These are phyloP conservation scores for Apocynum venetum DNA, from an alignment of 257 asterid species.

Conservation along the genomic window DNA sequence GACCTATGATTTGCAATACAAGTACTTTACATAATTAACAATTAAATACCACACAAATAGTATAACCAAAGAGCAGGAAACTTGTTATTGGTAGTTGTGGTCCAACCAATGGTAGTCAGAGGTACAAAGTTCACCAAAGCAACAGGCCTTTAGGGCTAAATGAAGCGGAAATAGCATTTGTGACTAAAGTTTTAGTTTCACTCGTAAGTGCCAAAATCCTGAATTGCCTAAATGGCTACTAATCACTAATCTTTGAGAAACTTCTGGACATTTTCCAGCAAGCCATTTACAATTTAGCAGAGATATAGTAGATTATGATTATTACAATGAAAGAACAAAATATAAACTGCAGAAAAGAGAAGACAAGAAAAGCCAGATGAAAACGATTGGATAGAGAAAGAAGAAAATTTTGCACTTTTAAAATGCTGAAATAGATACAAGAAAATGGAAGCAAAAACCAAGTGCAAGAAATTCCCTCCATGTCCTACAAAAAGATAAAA, in stretches of 20 bases:
- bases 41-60: neutral
- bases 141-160: neutral
- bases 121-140: neutral
- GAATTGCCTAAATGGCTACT: neutral
- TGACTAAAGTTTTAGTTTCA: neutral
- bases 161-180: neutral
- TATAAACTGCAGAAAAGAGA: neutral
- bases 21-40: neutral
- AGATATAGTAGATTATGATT: neutral
- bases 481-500: neutral
- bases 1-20: neutral
- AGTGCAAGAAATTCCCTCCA: neutral
- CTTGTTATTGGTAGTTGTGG: neutral
- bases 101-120: neutral
- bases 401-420: neutral
- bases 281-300: neutral
- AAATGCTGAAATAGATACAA: neutral
- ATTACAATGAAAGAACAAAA: neutral
- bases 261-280: neutral
- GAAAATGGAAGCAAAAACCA: neutral
- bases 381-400: neutral
- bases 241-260: neutral
- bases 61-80: neutral
- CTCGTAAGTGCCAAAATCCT: neutral
- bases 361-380: neutral